Evolutionary conservation across 306 rosid species (phyloP).

Genomic region (Citrullus colocynthis): DNA sequence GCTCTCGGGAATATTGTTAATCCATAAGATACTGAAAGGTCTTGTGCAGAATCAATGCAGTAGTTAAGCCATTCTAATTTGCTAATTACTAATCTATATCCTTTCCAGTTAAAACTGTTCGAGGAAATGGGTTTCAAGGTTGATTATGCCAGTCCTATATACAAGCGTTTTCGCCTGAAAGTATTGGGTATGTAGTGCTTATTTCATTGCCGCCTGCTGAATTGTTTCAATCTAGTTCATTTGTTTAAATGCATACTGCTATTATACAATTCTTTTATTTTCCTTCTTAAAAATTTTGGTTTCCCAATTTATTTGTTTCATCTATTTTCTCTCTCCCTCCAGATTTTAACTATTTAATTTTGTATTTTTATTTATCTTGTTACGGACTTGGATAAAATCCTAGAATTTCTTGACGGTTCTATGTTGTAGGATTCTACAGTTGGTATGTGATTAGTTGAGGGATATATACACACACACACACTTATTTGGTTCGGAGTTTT

Average conservation of each 20-base stretch:
- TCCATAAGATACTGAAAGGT: neutral
- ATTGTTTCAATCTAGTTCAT: neutral
- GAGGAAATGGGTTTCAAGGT: conserved; percentile 94
- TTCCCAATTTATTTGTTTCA: neutral
- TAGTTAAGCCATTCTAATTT: neutral
- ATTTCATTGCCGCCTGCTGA: neutral
- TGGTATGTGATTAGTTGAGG: neutral
- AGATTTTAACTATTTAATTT: neutral
- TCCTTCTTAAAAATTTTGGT: neutral
- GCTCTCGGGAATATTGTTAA: conserved; percentile 7
- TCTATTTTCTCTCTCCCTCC: neutral
- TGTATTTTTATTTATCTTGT: neutral
- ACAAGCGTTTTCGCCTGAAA: conserved; percentile 72
- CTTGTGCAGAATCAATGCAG: neutral
- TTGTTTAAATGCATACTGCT: neutral
- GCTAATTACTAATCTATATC: neutral
- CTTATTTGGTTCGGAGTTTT: neutral
- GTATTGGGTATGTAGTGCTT: conserved; percentile 37
- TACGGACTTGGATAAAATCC: neutral
- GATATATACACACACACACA: too few relatives aligned
- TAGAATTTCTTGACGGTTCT: neutral
- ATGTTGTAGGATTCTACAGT: neutral
- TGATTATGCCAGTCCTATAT: conserved; percentile 53
- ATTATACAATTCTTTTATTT: neutral
- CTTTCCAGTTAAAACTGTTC: conserved; percentile 57